These are phyloP conservation scores for Salix purpurea DNA, from an alignment of 345 rosid species.

Conservation along the genomic window DNA sequence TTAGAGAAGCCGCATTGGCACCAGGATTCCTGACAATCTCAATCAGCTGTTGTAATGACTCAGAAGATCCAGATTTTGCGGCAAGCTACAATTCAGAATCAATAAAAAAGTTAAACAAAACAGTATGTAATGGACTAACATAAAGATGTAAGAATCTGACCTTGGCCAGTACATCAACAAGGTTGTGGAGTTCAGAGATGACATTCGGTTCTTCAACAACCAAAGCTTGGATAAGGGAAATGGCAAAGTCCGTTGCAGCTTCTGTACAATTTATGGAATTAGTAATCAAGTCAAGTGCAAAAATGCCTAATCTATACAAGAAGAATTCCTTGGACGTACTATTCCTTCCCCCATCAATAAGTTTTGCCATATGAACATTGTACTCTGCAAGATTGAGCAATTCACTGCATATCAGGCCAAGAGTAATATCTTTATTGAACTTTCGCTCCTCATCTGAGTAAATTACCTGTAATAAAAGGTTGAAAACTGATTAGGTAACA, in stretches of 20 bases:
- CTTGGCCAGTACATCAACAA: constrained; percentile 92
- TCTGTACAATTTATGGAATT: constrained; percentile 45
- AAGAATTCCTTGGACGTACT: constrained; percentile 46
- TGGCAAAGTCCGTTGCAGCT: constrained; percentile 74
- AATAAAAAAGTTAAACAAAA: constrained; percentile 12
- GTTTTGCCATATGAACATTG: constrained; percentile 89
- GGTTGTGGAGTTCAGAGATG: constrained; percentile 86
- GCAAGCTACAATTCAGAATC: constrained; percentile 51
- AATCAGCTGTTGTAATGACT: constrained; percentile 74
- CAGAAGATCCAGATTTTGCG: constrained; percentile 74
- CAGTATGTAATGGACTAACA: neutral
- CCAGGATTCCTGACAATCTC: constrained; percentile 76
- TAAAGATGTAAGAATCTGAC: constrained; percentile 25
- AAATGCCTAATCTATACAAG: neutral
- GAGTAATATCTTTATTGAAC: constrained; percentile 80
- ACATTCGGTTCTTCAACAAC: constrained; percentile 76
- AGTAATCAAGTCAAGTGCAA: neutral
- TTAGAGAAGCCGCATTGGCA: constrained; percentile 32
- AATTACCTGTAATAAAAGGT: constrained; percentile 50
- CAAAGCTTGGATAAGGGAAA: constrained; percentile 81
- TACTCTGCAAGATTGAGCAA: constrained; percentile 91
- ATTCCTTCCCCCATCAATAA: constrained; percentile 90
- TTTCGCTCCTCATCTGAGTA: constrained; percentile 94
- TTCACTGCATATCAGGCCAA: constrained; percentile 80
- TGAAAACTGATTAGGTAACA: neutral